Base-by-base conservation (phyloP, 1,284 basidiomycete genomes). In the Ustilago curta region DNA sequence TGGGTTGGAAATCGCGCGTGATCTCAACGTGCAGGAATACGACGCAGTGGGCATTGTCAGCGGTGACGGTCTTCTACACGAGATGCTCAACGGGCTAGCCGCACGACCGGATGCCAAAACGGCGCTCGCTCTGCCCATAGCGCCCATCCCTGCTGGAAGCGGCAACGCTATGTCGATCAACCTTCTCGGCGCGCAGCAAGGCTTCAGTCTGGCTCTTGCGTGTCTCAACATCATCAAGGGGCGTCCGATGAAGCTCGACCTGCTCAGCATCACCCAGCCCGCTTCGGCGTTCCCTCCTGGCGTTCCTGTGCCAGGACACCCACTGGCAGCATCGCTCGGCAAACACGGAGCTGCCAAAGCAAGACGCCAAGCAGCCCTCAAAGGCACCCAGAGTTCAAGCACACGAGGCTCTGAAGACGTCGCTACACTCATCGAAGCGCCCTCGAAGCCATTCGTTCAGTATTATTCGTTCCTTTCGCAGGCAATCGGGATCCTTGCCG, bases 81-180 rank as follows among this genome's bases (percentile, higher is more conserved):
- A 98, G 85, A 88, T 96, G n/a, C 83, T 97, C 81, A 98, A 99
- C 82, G 97, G 95, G 2, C 90, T 97, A 52, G 91, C 93, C 0
- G 86, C 89, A 44, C 91, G 94, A 58, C 83, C 87, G 9, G 89
- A 92, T 56, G 91, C 93, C 0, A 85, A 86, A 19, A 88, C 87
- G 48, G 95, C 94, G 0, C 89, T 98, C 49, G 42, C 66, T 4
- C 90, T 91, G 44, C 93, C 95, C 0, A 86, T 98, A 25, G 91
- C 90, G 1, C 93, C 93, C 1, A 91, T 99, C 73, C 94, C 97
- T 2, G 91, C 93, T 11, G 96, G 95, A 44, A 91, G 90, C 37
- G 93, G 91, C 7, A 95, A 95, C 77, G 94, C 90, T 2, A 85
- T 91, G n/a, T 88, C 90, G 8, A 84, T 94, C 54, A 94, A 93